phyloP scores from a whole-genome alignment of 176 grass and related monocot species.

The Elaeis guineensis region DNA sequence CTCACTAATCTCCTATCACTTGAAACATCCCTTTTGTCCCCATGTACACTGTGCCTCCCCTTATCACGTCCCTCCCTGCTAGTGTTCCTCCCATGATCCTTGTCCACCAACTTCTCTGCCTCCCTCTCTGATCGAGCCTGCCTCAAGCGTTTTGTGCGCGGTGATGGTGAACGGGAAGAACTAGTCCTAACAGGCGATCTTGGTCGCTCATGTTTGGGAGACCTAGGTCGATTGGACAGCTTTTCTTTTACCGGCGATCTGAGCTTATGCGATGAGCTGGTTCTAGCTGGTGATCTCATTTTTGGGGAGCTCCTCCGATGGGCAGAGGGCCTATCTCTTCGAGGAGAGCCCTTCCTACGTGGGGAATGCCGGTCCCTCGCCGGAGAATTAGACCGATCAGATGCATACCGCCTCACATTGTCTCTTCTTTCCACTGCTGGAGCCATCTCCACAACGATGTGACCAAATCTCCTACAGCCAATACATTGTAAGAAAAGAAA shows the following conservation, averaged over 20 bases:
- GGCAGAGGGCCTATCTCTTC: conserved; percentile 49
- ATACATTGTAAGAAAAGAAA: background rate
- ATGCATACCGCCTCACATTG: conserved; percentile 19
- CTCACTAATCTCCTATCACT: conserved; percentile 21
- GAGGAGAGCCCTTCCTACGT: conserved; percentile 25
- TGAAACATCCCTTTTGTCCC: conserved; percentile 18
- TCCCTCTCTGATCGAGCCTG: conserved; percentile 36
- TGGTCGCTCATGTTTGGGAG: conserved; percentile 27
- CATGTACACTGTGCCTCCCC: conserved; percentile 27
- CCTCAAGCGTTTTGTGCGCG: conserved; percentile 38
- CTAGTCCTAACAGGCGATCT: conserved; percentile 15
- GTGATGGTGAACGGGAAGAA: conserved; percentile 31
- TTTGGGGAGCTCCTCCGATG: conserved; percentile 24
- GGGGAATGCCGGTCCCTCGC: conserved; percentile 33
- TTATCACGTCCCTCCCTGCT: conserved; percentile 26
- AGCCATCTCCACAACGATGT: conserved; percentile 29
- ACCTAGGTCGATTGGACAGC: conserved; percentile 27
- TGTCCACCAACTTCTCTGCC: conserved; percentile 11
- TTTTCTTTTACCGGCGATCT: conserved; percentile 37
- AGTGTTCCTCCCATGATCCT: conserved; percentile 22
- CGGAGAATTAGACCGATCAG: conserved; percentile 41
- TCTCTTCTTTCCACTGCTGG: conserved; percentile 53
- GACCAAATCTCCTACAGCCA: background rate
- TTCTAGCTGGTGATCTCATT: conserved; percentile 24
- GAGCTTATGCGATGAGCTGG: conserved; percentile 13